phyloP scores from a whole-genome alignment of 2,329 filamentous ascomycete genomes.

The Sporothrix variecibatus region DNA sequence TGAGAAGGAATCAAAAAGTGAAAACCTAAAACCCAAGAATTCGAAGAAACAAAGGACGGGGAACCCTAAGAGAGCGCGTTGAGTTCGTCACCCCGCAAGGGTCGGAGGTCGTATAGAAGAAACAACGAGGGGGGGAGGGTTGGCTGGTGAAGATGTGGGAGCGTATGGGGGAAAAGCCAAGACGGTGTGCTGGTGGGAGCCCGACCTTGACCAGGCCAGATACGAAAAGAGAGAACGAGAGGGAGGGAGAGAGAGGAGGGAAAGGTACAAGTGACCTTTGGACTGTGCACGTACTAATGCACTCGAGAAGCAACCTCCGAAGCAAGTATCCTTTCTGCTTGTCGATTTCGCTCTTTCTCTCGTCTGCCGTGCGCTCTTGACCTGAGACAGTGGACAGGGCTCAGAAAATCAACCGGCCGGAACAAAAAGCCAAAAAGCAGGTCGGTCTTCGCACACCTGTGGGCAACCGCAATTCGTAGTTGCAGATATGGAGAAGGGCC shows the following conservation, averaged over 20 bases:
- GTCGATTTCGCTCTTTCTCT: not conserved
- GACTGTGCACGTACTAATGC: slow-evolving; percentile 9
- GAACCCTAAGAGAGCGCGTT: not conserved
- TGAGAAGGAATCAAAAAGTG: not conserved
- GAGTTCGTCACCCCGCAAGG: not conserved
- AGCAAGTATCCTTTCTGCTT: not conserved
- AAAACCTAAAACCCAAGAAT: not conserved
- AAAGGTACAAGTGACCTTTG: not conserved
- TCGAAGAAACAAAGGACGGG: not conserved
- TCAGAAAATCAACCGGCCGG: slow-evolving; percentile 20
- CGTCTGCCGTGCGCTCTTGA: slow-evolving; percentile 10
- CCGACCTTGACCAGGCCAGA: not conserved
- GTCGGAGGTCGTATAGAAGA: slow-evolving; percentile 15
- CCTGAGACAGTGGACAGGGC: slow-evolving; percentile 23
- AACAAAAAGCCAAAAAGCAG: not conserved
- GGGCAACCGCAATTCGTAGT: slow-evolving; percentile 1
- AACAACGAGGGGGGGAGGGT: slow-evolving; percentile 1
- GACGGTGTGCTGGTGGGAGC: not conserved
- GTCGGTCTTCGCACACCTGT: slow-evolving; percentile 15
- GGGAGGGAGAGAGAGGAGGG: no score
- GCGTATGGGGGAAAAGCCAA: not conserved
- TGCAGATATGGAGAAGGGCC: slow-evolving; percentile 17
- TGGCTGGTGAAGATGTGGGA: not conserved
- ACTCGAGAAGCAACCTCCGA: slow-evolving; percentile 2
- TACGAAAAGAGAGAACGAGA: not conserved